Evolutionary conservation across 345 rosid species (phyloP).

Genomic region (Salix udensis): DNA sequence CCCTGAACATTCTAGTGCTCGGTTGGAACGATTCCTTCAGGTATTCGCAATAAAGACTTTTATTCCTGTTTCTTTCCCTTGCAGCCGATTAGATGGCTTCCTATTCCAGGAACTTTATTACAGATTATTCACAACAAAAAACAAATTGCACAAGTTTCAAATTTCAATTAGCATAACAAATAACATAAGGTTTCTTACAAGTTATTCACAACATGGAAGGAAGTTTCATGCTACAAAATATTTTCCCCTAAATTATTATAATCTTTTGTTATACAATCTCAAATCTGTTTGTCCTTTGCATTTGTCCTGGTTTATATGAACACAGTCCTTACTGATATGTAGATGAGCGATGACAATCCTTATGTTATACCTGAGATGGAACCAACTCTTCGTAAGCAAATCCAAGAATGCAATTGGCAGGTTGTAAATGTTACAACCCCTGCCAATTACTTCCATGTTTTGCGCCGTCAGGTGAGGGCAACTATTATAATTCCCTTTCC

Average conservation of each 20-base stretch:
- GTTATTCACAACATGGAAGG: background rate
- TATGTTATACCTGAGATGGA: conserved; percentile 81
- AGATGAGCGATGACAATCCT: conserved; percentile 91
- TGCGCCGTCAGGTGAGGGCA: conserved; percentile 62
- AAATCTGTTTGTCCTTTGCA: background rate
- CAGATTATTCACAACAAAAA: too few species aligned
- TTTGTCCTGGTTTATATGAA: background rate
- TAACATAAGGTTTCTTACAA: background rate
- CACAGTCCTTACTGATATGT: background rate
- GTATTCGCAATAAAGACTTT: conserved; percentile 27
- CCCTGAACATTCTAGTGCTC: conserved; percentile 84
- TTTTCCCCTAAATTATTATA: background rate
- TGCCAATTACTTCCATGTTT: conserved; percentile 81
- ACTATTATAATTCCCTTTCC: background rate
- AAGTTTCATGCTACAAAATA: background rate
- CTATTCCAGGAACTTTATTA: background rate
- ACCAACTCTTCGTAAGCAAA: conserved; percentile 65
- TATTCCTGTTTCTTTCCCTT: background rate
- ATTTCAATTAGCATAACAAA: background rate
- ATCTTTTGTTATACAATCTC: background rate
- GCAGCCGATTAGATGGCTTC: background rate
- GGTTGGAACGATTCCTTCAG: conserved; percentile 76
- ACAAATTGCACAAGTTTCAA: background rate
- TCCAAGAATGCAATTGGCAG: conserved; percentile 87
- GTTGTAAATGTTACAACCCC: conserved; percentile 86